Conservation (phyloP, 371 early-diverging fungal species). For the Syncephalis plumigaleata region DNA sequence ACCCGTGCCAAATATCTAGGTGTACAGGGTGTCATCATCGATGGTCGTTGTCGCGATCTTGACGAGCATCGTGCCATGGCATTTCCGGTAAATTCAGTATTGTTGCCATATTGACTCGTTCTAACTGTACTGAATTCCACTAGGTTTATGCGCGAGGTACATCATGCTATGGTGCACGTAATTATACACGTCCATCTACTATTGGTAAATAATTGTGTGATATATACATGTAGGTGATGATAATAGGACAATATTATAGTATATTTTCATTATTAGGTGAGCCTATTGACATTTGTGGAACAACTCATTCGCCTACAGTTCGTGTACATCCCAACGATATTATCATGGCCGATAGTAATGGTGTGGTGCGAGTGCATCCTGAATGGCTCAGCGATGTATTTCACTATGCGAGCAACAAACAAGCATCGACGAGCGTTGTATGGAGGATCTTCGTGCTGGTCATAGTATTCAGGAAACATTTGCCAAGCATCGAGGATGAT, state of each 20-base stretch:
- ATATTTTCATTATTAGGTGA: conserved; percentile 2
- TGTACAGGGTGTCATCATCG: conserved; percentile 48
- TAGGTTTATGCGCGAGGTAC: background rate
- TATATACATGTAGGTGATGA: too few relatives aligned
- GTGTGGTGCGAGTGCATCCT: conserved; percentile 47
- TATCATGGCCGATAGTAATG: conserved; percentile 64
- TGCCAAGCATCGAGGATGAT: conserved; percentile 27
- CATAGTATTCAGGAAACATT: conserved; percentile 42
- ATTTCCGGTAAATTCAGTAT: conserved; percentile 29
- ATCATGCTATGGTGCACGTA: background rate
- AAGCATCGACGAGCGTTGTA: conserved; percentile 45
- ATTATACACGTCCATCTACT: background rate
- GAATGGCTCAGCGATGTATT: conserved; percentile 30
- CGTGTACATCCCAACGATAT: conserved; percentile 47
- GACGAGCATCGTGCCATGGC: conserved; percentile 37
- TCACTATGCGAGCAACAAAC: conserved; percentile 26
- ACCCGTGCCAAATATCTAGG: conserved; percentile 45
- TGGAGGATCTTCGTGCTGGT: conserved; percentile 43
- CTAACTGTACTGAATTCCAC: background rate
- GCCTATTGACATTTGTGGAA: conserved; percentile 26
- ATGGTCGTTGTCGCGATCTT: conserved; percentile 58
- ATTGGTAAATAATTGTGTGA: too few relatives aligned
- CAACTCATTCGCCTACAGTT: conserved; percentile 22
- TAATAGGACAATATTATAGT: too few relatives aligned
- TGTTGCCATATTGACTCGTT: background rate